Evolutionary conservation across 768 basidiomycete species (phyloP), one percentile per base, ranked within the genome.

Genomic region (Hirschioporus abietinus): DNA sequence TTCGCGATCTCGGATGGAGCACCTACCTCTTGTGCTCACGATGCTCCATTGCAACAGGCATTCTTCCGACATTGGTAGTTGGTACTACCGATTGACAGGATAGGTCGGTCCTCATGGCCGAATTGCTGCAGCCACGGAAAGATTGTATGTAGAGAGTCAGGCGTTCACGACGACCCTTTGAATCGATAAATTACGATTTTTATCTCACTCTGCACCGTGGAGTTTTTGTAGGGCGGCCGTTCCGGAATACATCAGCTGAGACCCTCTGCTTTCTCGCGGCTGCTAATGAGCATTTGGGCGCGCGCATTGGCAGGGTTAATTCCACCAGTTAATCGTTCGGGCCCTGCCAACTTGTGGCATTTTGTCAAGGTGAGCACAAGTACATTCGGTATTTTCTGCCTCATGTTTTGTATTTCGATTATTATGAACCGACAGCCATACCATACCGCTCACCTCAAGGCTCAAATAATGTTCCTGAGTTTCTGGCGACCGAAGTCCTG

Each of bases 391-490:
- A 2, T 52, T 52, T 15, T 15, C 42, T 52, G 42, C 20, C 42
- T 52, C 42, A 52, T 52, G 20, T 10, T 10, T 52, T 52, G 42
- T 52, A 20, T 52, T 20, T 52, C 42, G 12, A 36, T 1, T 52
- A 52, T 52, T 5, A 52, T 52, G 12, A 52, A 52, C 20, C 12
- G 42, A 52, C 42, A 52, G 42, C 12, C n/a, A 10, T 10, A 2
- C 42, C 42, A 52, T 52, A 52, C 42, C 42, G 42, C 42, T 52
- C 42, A 52, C 42, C 42, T 52, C 42, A 52, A 52, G 42, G 42
- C 42, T 12, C 42, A 52, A 52, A 20, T 3, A 20, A 52, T 52
- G 42, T 52, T 52, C 42, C 42, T 52, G 42, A 12, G 20, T 52
- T 52, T 52, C 20, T 52, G 42, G 12, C 42, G 42, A 52, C 42